phyloP scores from a whole-genome alignment of 2,329 filamentous ascomycete genomes.

The Incumbomyces lentus region DNA sequence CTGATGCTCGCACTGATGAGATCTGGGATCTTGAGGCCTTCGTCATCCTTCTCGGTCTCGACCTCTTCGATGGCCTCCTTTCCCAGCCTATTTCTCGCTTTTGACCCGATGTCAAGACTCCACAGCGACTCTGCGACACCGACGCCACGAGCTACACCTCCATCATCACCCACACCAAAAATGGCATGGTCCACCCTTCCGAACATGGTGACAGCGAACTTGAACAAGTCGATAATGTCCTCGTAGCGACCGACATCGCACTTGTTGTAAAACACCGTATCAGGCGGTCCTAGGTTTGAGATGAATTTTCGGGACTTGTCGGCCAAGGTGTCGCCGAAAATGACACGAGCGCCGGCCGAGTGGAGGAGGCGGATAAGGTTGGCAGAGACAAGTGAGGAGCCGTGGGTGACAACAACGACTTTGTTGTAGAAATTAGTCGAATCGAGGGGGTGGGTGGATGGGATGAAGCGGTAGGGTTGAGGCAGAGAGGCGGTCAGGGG shows the following conservation, averaged over 20 bases:
- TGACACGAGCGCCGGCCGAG: slow-evolving; percentile 8
- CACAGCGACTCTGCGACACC: too few species aligned
- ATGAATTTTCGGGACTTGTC: slow-evolving; percentile 19
- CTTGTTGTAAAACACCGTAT: slow-evolving; percentile 27
- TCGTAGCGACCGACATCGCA: slow-evolving; percentile 37
- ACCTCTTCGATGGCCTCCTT: slow-evolving; percentile 35
- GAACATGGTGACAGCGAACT: slow-evolving; percentile 34
- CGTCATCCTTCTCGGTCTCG: slow-evolving; percentile 15
- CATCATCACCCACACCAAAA: slow-evolving; percentile 31
- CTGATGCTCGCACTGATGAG: slow-evolving; percentile 32
- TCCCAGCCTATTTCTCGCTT: slow-evolving; percentile 26
- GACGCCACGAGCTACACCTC: too few species aligned
- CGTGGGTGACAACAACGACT: slow-evolving; percentile 17
- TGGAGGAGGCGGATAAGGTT: slow-evolving; percentile 24
- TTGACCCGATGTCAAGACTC: too few species aligned
- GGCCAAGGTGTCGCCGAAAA: slow-evolving; percentile 35
- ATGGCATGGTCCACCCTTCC: slow-evolving; percentile 41
- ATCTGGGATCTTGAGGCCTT: slow-evolving; percentile 37
- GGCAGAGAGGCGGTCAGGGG: slow-evolving; percentile 17
- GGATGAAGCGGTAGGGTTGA: slow-evolving; percentile 17
- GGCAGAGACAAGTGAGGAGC: slow-evolving; percentile 36
- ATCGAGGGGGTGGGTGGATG: slow-evolving; percentile 5
- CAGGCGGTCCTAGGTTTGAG: slow-evolving; percentile 9
- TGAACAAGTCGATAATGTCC: slow-evolving; percentile 39
- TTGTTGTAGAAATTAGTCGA: neutral